A percentile compares a stretch with the other conserved stretches of the same genome.
Evolutionary conservation across 257 asterid genomes (phyloP).

Genomic region (Solanum dulcamara): DNA sequence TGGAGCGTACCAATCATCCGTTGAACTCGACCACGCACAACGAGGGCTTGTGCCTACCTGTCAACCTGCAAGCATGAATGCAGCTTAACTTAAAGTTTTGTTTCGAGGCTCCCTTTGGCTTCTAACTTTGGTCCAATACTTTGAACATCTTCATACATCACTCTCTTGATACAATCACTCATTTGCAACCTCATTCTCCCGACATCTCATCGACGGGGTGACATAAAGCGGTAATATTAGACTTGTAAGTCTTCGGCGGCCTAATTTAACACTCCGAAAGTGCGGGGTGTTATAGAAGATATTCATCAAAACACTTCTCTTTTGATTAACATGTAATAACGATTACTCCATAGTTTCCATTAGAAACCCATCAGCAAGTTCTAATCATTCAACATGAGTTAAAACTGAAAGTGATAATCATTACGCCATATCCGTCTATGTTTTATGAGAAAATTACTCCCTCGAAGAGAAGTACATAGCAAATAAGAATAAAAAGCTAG

Average conservation of each 20-base stretch:
- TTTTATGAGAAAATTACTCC: not conserved
- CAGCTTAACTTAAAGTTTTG: no score
- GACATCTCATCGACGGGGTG: not conserved
- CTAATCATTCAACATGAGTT: not conserved
- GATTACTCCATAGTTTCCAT: not conserved
- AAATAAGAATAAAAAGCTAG: not conserved
- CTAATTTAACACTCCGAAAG: no score
- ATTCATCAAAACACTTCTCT: not conserved
- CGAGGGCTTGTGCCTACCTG: no score
- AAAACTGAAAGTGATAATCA: not conserved
- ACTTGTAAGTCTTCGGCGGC: no score
- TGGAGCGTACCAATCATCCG: no score
- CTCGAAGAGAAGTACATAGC: not conserved
- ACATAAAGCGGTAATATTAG: not conserved
- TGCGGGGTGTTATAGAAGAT: no score
- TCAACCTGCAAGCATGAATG: no score
- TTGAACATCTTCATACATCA: not conserved
- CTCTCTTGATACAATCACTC: not conserved
- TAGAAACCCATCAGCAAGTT: not conserved
- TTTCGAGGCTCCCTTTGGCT: no score
- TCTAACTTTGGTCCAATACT: no score
- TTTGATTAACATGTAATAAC: not conserved
- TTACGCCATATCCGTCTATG: not conserved
- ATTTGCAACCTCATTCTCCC: no score
- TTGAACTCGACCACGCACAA: no score